Base-by-base conservation (phyloP, 768 basidiomycete genomes). In the Leccinum rimulosum region DNA sequence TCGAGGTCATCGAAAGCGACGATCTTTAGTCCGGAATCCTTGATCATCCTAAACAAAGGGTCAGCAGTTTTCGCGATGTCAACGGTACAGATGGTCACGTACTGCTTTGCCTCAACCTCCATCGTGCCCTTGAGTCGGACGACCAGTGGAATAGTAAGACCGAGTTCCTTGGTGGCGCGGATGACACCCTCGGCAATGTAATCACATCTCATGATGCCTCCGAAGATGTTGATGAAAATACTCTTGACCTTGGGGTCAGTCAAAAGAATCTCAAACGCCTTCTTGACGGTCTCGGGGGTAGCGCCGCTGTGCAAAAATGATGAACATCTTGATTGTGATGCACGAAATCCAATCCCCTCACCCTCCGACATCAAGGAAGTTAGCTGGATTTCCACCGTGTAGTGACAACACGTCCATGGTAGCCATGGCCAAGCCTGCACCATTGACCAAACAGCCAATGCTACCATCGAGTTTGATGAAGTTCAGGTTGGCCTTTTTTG, bases 401-500 rank as follows among this genome's bases (percentile, higher is more conserved):
- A 97, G 80, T 51, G 95, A 85, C 57, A 99, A 82, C n/a, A 98
- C 96, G 69, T 99, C 97, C 97, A 99, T 98, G 57, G 97, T 99
- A 38, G 97, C 97, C 97, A 99, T 99, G 53, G 97, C 97, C 61
- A 99, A 79, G 69, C 97, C 97, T 54, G 97, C 97, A 68, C 97
- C 97, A 68, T 99, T 99, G 62, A 99, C 97, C 54, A 99, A 80
- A 78, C 97, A 99, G 30, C 97, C 97, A 60, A 99, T 87, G 75
- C 84, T 91, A 31, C 97, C 97, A 70, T 99, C 97, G 48, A 99
- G 88, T 78, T 99, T 98, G 82, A 98, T 98, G 74, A 98, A 98
- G 80, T 95, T 98, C 70, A 99, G 82, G 72, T 91, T 88, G 62
- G 91, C 91, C 74, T 96, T 91, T 76, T 95, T 95, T 22, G 97